Evolutionary conservation across 306 rosid species (phyloP).

Genomic region (Ormosia semicastrata): DNA sequence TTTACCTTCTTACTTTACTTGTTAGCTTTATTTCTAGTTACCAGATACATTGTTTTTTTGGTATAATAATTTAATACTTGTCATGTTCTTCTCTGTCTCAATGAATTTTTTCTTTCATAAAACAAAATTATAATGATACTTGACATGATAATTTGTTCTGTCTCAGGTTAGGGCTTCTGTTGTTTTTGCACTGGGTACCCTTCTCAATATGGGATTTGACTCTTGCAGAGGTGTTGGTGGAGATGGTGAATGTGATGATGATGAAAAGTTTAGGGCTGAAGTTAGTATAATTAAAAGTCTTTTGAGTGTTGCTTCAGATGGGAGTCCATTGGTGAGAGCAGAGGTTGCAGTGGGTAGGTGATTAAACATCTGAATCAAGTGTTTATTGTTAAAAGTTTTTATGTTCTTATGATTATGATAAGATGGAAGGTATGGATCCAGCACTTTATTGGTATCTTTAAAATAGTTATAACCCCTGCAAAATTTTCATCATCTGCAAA

Average conservation of each 20-base stretch:
- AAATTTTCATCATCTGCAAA: slow-evolving; percentile 1
- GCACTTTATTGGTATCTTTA: not conserved
- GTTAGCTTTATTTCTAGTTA: slow-evolving; percentile 15
- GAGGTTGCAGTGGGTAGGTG: slow-evolving; percentile 97
- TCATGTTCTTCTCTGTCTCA: too few relatives aligned
- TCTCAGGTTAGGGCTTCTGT: slow-evolving; percentile 98
- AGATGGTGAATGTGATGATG: slow-evolving; percentile 89
- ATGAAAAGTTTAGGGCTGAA: slow-evolving; percentile 81
- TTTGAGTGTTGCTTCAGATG: slow-evolving; percentile 84
- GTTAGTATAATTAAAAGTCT: slow-evolving; percentile 78
- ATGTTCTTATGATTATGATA: slow-evolving; percentile 3
- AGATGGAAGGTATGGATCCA: not conserved
- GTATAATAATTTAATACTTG: not conserved
- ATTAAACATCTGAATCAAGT: slow-evolving; percentile 26
- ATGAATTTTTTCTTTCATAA: too few relatives aligned
- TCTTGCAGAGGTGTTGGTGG: slow-evolving; percentile 68
- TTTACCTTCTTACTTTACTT: slow-evolving; percentile 33
- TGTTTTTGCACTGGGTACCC: slow-evolving; percentile 90
- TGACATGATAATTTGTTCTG: slow-evolving; percentile 26
- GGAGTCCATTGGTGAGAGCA: slow-evolving; percentile 97
- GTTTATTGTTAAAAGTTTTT: not conserved
- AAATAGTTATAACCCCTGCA: not conserved
- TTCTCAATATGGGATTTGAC: slow-evolving; percentile 81
- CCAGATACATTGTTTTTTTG: not conserved
- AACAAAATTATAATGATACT: not conserved